Base-by-base conservation (phyloP, 352 stramenopile species). In the Phytopythium mirpurense region DNA sequence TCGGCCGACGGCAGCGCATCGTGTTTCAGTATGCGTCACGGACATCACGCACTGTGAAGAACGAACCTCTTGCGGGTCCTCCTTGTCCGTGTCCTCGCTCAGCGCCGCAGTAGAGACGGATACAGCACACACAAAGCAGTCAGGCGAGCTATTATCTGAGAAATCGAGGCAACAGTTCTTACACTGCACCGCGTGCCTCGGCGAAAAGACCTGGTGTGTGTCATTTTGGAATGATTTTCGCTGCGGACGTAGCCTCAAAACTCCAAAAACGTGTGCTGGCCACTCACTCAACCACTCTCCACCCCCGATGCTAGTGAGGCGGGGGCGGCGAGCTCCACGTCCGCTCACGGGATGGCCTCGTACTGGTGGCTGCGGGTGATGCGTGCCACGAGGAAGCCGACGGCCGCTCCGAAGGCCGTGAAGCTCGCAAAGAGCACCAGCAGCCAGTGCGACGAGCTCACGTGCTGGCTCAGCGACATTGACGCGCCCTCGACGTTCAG, bases 391-490 rank as follows among this genome's bases (percentile, higher is more conserved):
- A 67, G 7, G 47, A 63, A 70, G 31, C 61, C 63, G 7, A 80
- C 58, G 32, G 60, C 52, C 2, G 37, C 63, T 2, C 70, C 70
- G 15, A 81, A 64, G 9, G 56, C 53, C 27, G 68, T 60, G 40
- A 77, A 69, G n/a, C 32, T 59, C 9, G 63, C 62, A 24, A 77
- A 58, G n/a, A 77, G 43, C 8, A 40, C 54, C 8, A 63, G 31
- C 24, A 66, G 32, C 46, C 46, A 53, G 46, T 53, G 46, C 10
- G 46, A 32, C 31, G 46, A 53, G 10, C 46, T 19, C 4, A 53
- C 19, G 18, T 42, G 46, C 29, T 52, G 14, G 42, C 41, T 52
- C 35, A 56, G 36, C 11, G 46, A 40, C 46, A 53, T 32, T 19
- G 19, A 7, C 31, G 29, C 32, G 5, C 43, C 46, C 27, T 44